Conservation (phyloP, 1,284 basidiomycete genomes). For the Cutaneotrichosporon sp. region DNA sequence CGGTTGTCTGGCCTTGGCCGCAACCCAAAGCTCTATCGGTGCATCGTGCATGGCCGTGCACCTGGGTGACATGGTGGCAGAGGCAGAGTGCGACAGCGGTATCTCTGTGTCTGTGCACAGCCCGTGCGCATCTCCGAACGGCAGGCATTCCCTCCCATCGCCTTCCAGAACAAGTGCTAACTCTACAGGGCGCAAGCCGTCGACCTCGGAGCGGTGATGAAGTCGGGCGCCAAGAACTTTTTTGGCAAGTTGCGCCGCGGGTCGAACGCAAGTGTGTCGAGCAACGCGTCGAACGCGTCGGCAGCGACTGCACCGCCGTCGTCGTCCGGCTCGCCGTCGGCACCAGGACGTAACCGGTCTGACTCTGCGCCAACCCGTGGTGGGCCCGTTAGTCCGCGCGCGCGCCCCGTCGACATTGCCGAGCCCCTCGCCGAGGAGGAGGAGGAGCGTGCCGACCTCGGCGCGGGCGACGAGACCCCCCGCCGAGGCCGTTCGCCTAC, state of each 20-base stretch:
- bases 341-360: too few relatives aligned
- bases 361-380: too few relatives aligned
- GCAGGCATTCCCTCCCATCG: too few relatives aligned
- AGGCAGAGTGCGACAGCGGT: too few relatives aligned
- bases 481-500: slow-evolving; percentile 12
- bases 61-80: too few relatives aligned
- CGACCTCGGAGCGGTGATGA: slow-evolving; percentile 39
- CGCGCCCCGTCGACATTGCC: slow-evolving; percentile 4
- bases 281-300: slow-evolving; percentile 2
- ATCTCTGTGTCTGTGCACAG: too few relatives aligned
- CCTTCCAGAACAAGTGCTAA: too few relatives aligned
- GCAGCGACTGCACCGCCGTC: neutral
- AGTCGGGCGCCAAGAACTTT: slow-evolving; percentile 36
- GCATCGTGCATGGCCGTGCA: too few relatives aligned
- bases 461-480: slow-evolving; percentile 13
- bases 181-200: slow-evolving; percentile 23
- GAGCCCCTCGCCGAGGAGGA: neutral
- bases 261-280: slow-evolving; percentile 9
- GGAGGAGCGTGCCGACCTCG: neutral
- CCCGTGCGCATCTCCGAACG: too few relatives aligned
- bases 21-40: too few relatives aligned
- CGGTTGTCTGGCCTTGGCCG: too few relatives aligned
- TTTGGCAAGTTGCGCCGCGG: slow-evolving; percentile 38
- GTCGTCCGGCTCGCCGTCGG: neutral
- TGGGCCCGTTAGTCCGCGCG: neutral